Evolutionary conservation across 2,329 filamentous ascomycete genomes (phyloP).

Genomic region (Beauveria bassiana): DNA sequence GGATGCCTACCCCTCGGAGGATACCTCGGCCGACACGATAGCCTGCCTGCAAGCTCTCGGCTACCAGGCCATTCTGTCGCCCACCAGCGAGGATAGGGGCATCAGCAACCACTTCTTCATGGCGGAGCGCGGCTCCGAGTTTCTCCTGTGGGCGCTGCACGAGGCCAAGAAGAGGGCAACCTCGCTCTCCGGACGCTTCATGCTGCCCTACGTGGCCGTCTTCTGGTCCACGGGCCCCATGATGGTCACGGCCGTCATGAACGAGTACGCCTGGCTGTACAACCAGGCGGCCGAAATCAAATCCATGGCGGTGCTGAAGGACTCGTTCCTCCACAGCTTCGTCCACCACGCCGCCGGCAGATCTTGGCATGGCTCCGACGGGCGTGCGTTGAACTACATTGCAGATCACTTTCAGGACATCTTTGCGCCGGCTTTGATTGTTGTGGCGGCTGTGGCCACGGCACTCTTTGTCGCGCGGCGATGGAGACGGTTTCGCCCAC

Average conservation of each 20-base stretch:
- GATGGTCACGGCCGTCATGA: slow-evolving; percentile 18
- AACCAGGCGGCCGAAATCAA: not conserved
- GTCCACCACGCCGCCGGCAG: slow-evolving; percentile 17
- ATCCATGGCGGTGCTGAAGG: slow-evolving; percentile 14
- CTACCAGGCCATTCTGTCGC: slow-evolving; percentile 14
- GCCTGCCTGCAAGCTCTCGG: slow-evolving; percentile 15
- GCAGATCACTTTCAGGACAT: slow-evolving; percentile 12
- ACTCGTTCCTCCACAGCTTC: slow-evolving; percentile 8
- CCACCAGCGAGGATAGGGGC: slow-evolving; percentile 11
- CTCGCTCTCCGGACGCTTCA: slow-evolving; percentile 9
- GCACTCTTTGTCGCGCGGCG: not conserved
- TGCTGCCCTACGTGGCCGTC: slow-evolving; percentile 18
- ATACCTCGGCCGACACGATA: slow-evolving; percentile 7
- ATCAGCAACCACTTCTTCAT: slow-evolving; percentile 22
- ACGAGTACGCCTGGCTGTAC: slow-evolving; percentile 14
- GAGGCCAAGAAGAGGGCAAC: slow-evolving; percentile 17
- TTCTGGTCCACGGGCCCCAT: slow-evolving; percentile 21
- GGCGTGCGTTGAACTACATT: slow-evolving; percentile 16
- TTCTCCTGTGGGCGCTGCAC: slow-evolving; percentile 16
- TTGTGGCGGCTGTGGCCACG: not conserved
- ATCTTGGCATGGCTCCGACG: slow-evolving; percentile 19
- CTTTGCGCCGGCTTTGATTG: not conserved
- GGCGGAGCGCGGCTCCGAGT: slow-evolving; percentile 14
- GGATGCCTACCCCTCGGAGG: slow-evolving; percentile 15
- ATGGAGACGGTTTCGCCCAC: not conserved